Base-by-base conservation (phyloP, 306 rosid species). In the Ormosia emarginata region DNA sequence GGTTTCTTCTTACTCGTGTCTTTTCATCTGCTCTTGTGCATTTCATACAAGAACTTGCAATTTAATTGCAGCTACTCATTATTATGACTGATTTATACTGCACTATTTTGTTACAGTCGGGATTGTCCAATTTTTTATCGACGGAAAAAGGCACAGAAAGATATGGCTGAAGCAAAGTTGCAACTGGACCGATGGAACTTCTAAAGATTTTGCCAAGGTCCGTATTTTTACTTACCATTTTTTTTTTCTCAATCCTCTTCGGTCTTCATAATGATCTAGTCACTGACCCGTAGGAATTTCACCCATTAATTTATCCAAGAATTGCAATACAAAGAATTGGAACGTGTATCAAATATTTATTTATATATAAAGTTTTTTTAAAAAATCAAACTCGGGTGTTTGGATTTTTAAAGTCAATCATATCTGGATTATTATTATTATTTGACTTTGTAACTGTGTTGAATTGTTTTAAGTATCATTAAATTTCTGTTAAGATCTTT, bases 81-180 rank as follows among this genome's bases (percentile, higher is more conserved):
- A 11, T 40, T 15, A 18, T 12, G 0, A 37, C 50, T 78, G 13
- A 67, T 46, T n/a, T 46, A 46, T 88, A 39, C 47, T 82, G 65
- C 79, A 53, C 40, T n/a, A 18, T 79, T 83, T 37, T 83, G 56
- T 84, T 77, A 59, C 88, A 95, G 99, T 86, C 98, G 98, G 75
- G 98, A 95, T 86, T 95, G 99, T 67, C 99, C 99, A 41, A 95
- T 95, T 84, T 93, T 95, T 84, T 95, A 93, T 82, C 84, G 98
- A 71, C 87, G 99, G 63, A 95, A 93, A 88, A 95, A 95, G 81
- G 98, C 94, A 46, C 99, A 95, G 82, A 95, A 95, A 85, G 99
- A 95, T 83, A 93, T 95, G 99, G 95, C 94, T 11, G 99, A 95
- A 87, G 98, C 97, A 81, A 92, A 79, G 84, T 47, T 77, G 83